A percentile compares a stretch with the other conserved stretches of the same genome.
These are phyloP conservation scores for Drechslerella stenobrocha DNA, from an alignment of 2,329 filamentous ascomycete species.

Conservation along the genomic window DNA sequence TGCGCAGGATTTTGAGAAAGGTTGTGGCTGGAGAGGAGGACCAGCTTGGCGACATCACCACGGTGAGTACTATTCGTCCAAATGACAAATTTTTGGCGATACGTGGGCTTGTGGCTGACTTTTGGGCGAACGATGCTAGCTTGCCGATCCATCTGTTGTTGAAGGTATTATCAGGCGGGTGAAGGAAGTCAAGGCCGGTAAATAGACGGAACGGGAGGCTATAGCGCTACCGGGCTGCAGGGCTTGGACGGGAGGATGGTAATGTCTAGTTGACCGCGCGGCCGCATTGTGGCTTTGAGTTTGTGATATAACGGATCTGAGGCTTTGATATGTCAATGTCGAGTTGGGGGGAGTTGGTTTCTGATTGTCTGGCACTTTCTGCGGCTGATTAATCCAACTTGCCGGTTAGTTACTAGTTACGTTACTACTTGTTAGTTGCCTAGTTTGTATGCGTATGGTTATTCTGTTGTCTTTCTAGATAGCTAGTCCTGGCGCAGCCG, in stretches of 20 bases:
- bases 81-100: too few relatives aligned
- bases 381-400: too few relatives aligned
- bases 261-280: slow-evolving; percentile 21
- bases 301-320: background rate
- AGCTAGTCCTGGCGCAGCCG: too few relatives aligned
- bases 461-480: too few relatives aligned
- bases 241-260: slow-evolving; percentile 1
- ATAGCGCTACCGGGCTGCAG: background rate
- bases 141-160: slow-evolving; percentile 87
- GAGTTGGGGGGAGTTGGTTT: too few relatives aligned
- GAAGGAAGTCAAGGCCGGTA: slow-evolving; percentile 23
- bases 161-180: slow-evolving; percentile 85
- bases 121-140: slow-evolving; percentile 59
- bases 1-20: slow-evolving; percentile 95
- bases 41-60: slow-evolving; percentile 88
- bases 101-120: too few relatives aligned
- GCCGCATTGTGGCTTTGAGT: background rate
- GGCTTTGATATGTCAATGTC: background rate
- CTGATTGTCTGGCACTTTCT: too few relatives aligned
- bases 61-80: too few relatives aligned
- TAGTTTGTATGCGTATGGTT: too few relatives aligned
- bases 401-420: too few relatives aligned
- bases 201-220: slow-evolving; percentile 3
- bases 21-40: slow-evolving; percentile 96
- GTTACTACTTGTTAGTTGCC: too few relatives aligned